Base-by-base conservation (phyloP, 1,284 basidiomycete species). In the Ganoderma lucidum region DNA sequence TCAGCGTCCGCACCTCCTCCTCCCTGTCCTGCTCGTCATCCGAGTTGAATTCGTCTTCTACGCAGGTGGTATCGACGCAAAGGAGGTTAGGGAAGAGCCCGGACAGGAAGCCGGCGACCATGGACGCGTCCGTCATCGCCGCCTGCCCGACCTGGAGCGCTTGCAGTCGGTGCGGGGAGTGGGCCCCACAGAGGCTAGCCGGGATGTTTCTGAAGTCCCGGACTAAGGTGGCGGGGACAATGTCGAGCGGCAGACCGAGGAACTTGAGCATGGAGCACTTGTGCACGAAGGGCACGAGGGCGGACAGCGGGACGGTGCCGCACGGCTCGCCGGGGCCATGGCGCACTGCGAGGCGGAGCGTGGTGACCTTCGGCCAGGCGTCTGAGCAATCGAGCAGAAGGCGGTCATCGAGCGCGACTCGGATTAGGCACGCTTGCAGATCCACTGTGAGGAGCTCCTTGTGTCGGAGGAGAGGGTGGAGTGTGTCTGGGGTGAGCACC, bases 51-150 rank as follows among this genome's bases (percentile, higher is more conserved):
- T 53, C 48, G 23, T 53, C 48, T 9, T 28, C 48, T 5, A 10
- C 12, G 12, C 48, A 53, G 9, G 10, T 14, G 8, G 23, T 6
- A n/a, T 53, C 48, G 48, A 53, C 12, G 23, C 48, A 53, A 12
- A 53, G 23, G 4, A 53, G 23, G 39, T 28, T 19, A 10, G 60
- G 60, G 60, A 61, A 61, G 60, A 39, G 42, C 23, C 42, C 60
- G 10, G 60, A 39, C 23, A 61, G 37, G n/a, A 28, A 61, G 23
- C 60, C 60, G 32, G 60, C n/a, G 41, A 61, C 60, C 39, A 61
- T 17, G 14, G 28, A 30, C 39, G 30, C 39, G 60, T 61, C 60
- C 14, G 60, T 42, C 14, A 61, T 28, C 23, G 42, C 23, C 9
- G 15, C 60, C 14, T 61, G 30, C 41, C 60, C 60, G 12, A 44